phyloP scores from a whole-genome alignment of 2,329 filamentous ascomycete genomes.

The Chalara sp. region DNA sequence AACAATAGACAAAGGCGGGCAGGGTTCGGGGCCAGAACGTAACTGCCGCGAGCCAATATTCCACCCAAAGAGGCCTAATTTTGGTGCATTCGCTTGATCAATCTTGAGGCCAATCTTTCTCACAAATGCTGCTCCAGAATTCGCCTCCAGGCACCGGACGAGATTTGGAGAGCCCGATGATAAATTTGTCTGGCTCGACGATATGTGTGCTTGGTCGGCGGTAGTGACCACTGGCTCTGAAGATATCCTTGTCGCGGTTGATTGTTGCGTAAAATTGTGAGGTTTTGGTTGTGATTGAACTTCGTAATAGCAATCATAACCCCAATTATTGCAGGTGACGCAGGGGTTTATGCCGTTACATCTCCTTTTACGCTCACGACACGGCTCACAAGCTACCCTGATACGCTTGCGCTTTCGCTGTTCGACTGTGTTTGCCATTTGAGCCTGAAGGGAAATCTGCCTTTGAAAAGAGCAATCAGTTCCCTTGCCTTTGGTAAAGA shows the following conservation, averaged over 20 bases:
- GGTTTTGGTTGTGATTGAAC: background rate
- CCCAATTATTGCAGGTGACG: background rate
- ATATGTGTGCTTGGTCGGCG: background rate
- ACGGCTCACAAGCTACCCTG: background rate
- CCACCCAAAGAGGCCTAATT: conserved; percentile 30
- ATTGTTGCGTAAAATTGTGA: background rate
- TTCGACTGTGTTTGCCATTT: too few relatives aligned
- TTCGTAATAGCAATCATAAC: background rate
- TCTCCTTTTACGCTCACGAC: background rate
- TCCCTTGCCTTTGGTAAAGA: too few relatives aligned
- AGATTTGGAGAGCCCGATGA: too few relatives aligned
- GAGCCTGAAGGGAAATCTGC: too few relatives aligned
- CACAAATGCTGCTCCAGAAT: background rate
- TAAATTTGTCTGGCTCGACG: background rate
- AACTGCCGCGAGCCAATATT: conserved; percentile 25
- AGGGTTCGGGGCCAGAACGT: background rate
- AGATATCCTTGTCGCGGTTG: background rate
- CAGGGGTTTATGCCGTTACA: background rate
- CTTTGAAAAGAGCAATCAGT: too few relatives aligned
- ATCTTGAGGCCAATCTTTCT: background rate
- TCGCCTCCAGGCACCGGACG: too few relatives aligned
- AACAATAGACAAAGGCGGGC: background rate
- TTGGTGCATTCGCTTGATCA: conserved; percentile 20
- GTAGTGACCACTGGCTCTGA: background rate
- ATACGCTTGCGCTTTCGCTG: too few relatives aligned